Base-by-base conservation (phyloP, 2,329 filamentous ascomycete genomes). In the Acephala macrosclerotiorum region DNA sequence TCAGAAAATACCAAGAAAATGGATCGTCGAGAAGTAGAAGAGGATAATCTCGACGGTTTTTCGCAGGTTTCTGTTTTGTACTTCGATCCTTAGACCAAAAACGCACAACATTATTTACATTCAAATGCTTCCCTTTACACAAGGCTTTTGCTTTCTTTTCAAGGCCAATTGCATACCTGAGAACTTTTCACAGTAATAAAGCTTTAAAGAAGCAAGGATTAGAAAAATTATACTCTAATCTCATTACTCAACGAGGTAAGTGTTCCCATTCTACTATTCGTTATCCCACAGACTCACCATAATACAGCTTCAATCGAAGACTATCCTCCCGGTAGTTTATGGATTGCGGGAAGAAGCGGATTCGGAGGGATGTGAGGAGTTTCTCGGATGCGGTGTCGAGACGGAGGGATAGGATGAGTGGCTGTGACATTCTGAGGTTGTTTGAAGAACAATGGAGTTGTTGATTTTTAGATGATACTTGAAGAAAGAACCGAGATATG, bases 291-390 rank as follows among this genome's bases (percentile, higher is more conserved):
- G 2, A 3, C 25, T 53, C 3, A 53, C n/a, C 9, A 53, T 22
- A 12, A 29, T 11, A 16, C 25, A 53, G 49, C 49, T 16, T 26
- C 49, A 4, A 53, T 71, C 5, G 38, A 66, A 12, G 58, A 55
- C 12, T 67, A 53, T 20, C 64, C 63, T 35, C n/a, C 45, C 35
- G 70, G 35, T 61, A 45, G 35, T 66, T 66, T 38, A 57, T 35
- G 1, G 35, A 25, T 14, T 25, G 5, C n/a, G 61, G 61, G 26
- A 61, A 64, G 35, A 57, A 53, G 35, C 51, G 57, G n/a, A 57
- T 47, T 14, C 61, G 65, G 22, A 64, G 51, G 12, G 22, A 3
- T 0, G 61, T 64, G 18, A 66, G 49, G 14, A 66, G 38, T 42
- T 51, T 58, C 25, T 64, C 53, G 14, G 61, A 61, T 6, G 40